Percentiles rank a stretch among this genome's conserved stretches.
Evolutionary conservation across 2,329 filamentous ascomycete species (phyloP).

Genomic region (Paecilomyces niveus): DNA sequence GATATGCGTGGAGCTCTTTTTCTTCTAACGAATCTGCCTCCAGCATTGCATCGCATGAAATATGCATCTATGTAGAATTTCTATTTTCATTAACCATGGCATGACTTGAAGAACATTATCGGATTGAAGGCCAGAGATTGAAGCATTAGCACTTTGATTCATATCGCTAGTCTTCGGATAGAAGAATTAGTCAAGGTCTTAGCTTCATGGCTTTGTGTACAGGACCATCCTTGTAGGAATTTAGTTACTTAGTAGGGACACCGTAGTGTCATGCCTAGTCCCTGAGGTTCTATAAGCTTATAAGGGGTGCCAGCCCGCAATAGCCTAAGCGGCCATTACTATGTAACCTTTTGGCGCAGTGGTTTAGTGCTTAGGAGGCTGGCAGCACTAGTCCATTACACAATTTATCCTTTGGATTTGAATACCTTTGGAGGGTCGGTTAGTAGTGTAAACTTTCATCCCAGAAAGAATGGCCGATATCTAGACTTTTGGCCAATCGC

Average conservation of each 20-base stretch:
- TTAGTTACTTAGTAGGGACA: background rate
- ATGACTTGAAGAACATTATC: background rate
- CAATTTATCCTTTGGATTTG: too few relatives aligned
- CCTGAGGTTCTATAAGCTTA: too few relatives aligned
- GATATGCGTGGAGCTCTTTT: background rate
- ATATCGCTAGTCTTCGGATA: background rate
- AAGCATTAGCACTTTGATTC: background rate
- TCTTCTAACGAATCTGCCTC: background rate
- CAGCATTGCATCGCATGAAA: background rate
- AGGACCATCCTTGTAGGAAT: background rate
- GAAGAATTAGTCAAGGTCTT: background rate
- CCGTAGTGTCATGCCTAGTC: too few relatives aligned
- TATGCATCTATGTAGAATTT: background rate
- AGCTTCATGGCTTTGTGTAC: background rate
- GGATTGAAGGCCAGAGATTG: background rate
- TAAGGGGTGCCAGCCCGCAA: too few relatives aligned
- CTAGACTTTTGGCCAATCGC: too few relatives aligned
- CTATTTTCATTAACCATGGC: background rate
- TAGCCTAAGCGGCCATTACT: too few relatives aligned
- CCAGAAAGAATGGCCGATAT: too few relatives aligned
- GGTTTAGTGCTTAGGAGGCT: too few relatives aligned
- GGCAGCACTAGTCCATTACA: too few relatives aligned
- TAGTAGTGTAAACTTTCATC: too few relatives aligned
- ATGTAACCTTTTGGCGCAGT: too few relatives aligned
- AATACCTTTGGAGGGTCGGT: too few relatives aligned